Conservation (phyloP, 2,329 filamentous ascomycete genomes). For the Diaporthe helianthi region DNA sequence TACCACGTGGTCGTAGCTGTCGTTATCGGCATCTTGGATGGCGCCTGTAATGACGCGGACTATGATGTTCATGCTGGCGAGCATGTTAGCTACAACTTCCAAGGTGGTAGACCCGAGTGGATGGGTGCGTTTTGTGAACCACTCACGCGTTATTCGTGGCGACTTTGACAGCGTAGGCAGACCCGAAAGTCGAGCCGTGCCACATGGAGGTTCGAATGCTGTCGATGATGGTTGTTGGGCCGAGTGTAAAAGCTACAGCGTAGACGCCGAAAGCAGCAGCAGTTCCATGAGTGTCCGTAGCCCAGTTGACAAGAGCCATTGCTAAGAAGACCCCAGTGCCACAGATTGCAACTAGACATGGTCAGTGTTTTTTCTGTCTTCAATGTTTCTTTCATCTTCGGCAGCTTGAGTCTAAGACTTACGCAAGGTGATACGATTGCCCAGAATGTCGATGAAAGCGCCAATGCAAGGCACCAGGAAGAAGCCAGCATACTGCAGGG, state of each 20-base stretch:
- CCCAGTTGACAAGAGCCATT: conserved; percentile 63
- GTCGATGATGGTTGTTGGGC: conserved; percentile 66
- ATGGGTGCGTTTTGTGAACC: too few relatives aligned
- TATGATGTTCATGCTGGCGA: conserved; percentile 64
- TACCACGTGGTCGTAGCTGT: conserved; percentile 62
- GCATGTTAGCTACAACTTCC: not conserved
- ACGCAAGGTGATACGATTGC: conserved; percentile 49
- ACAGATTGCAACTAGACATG: conserved; percentile 49
- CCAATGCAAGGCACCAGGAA: conserved; percentile 64
- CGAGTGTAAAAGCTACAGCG: conserved; percentile 61
- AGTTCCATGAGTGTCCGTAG: conserved; percentile 55
- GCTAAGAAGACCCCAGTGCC: conserved; percentile 58
- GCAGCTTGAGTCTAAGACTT: not conserved
- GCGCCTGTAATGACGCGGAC: conserved; percentile 63
- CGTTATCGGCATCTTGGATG: conserved; percentile 63
- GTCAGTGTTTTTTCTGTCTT: conserved; percentile 41
- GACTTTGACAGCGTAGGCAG: conserved; percentile 66
- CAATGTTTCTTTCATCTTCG: too few relatives aligned
- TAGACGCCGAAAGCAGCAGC: conserved; percentile 67
- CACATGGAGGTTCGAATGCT: conserved; percentile 66
- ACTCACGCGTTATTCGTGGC: conserved; percentile 60
- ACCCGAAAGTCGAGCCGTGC: conserved; percentile 66
- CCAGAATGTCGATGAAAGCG: conserved; percentile 62
- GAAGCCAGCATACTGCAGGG: conserved; percentile 62
- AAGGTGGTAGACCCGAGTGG: too few relatives aligned